Evolutionary conservation across 1,284 basidiomycete species (phyloP), one percentile per base, ranked within the genome.

Genomic region (Gymnopus androsaceus): DNA sequence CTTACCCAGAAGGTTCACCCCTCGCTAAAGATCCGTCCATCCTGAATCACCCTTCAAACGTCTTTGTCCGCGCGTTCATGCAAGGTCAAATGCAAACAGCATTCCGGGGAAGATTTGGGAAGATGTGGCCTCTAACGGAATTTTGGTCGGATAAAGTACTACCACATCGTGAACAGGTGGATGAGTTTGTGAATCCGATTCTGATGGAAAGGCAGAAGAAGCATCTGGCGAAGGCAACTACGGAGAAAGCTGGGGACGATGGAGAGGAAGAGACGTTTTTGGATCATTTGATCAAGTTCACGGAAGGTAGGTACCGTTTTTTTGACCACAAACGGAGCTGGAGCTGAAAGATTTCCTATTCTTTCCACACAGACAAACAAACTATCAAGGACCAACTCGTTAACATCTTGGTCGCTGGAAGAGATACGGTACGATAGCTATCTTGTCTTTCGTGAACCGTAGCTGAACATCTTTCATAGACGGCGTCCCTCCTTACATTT

Each of bases 131-230:
- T 4, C 62, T 78, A 25, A 54, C 55, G 2, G 77, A 81, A 53
- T 73, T 79, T 21, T 74, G 70, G 65, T 59, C 63, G 38, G 75
- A 80, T 61, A 68, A 67, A 36, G 67, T 74, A 12, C 54, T 59
- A 45, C 64, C 65, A 42, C 58, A 65, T 19, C 69, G 47, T 11
- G n/a, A 12, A 9, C 19, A 36, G 17, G 69, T 81, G 12, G 62
- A 75, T 33, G 66, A 60, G 2, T 76, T 73, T 55, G 68, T 78
- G 30, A 67, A 76, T n/a, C 78, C 78, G 0, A 75, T 83, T 19
- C 58, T 83, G 28, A 58, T 68, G 19, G 58, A 59, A 27, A 66
- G 66, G 38, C 66, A 30, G 61, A 64, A 19, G 62, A 21, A 47
- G 14, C 50, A 46, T 23, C 25, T 46, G 4, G 63, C 27, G 40